phyloP scores from a whole-genome alignment of 1,284 basidiomycete species.

The Cryptococcus deneoformans region DNA sequence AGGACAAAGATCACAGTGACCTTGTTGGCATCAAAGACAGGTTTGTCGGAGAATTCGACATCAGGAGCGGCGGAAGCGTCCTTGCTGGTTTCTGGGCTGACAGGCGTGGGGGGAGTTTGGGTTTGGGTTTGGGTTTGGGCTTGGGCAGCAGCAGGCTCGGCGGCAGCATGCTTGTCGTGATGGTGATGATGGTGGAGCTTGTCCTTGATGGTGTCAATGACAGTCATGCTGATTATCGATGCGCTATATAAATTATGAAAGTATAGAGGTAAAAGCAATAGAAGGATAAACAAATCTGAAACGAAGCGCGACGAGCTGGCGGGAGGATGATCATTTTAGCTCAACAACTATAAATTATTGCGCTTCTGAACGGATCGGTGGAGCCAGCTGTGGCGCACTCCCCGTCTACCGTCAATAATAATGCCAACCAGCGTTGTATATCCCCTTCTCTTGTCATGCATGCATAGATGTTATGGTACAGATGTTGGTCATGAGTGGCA shows the following conservation, averaged over 20 bases:
- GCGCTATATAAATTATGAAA: not conserved
- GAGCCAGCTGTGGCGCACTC: too few relatives aligned
- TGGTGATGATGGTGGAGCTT: conserved; percentile 38
- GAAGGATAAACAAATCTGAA: not conserved
- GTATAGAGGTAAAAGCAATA: not conserved
- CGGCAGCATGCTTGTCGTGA: conserved; percentile 4
- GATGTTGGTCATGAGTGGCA: too few relatives aligned
- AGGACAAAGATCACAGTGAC: conserved; percentile 94
- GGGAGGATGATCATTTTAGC: too few relatives aligned
- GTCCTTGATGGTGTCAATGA: conserved; percentile 57
- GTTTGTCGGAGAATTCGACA: conserved; percentile 18
- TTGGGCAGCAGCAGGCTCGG: not conserved
- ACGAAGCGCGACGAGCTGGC: too few relatives aligned
- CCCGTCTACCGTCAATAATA: too few relatives aligned
- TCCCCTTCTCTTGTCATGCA: too few relatives aligned
- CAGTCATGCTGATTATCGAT: conserved; percentile 41
- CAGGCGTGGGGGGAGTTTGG: conserved; percentile 7
- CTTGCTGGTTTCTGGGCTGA: conserved; percentile 5
- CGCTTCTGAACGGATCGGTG: too few relatives aligned
- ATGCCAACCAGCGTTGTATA: too few relatives aligned
- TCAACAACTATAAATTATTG: too few relatives aligned
- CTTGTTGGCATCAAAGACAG: conserved; percentile 68
- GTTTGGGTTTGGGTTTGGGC: conserved; percentile 5
- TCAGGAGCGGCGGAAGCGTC: conserved; percentile 5
- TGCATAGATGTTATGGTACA: too few relatives aligned